Percentiles rank a stretch among this genome's conserved stretches.
These are phyloP conservation scores for Septoria petroselini DNA, from an alignment of 2,329 filamentous ascomycete species.

Conservation along the genomic window DNA sequence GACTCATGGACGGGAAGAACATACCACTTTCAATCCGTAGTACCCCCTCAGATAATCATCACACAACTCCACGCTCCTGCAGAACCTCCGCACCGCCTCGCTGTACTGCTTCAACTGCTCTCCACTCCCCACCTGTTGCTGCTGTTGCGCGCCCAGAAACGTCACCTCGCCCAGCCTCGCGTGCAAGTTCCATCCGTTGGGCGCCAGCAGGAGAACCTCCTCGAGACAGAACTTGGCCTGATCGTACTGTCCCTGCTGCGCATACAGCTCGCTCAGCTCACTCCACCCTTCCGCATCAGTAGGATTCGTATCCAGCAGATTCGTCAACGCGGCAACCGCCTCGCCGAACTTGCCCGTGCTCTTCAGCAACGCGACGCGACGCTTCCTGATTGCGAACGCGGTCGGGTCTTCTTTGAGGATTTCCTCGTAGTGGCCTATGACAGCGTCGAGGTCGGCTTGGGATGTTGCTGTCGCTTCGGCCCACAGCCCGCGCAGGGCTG, in stretches of 20 bases:
- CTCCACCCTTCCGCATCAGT: slow-evolving; percentile 93
- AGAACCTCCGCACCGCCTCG: slow-evolving; percentile 79
- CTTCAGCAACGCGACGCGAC: slow-evolving; percentile 74
- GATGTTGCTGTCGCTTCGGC: slow-evolving; percentile 76
- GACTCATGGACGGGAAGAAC: slow-evolving; percentile 49
- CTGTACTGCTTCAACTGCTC: slow-evolving; percentile 53
- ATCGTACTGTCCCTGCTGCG: slow-evolving; percentile 70
- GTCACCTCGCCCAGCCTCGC: slow-evolving; percentile 80
- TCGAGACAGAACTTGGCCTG: slow-evolving; percentile 88
- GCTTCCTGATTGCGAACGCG: slow-evolving; percentile 82
- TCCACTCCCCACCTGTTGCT: slow-evolving; percentile 38
- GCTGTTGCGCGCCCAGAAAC: slow-evolving; percentile 58
- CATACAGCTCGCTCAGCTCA: slow-evolving; percentile 84
- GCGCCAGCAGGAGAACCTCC: slow-evolving; percentile 79
- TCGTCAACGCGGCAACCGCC: slow-evolving; percentile 69
- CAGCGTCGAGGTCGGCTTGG: slow-evolving; percentile 60
- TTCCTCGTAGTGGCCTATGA: slow-evolving; percentile 74
- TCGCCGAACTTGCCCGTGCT: slow-evolving; percentile 68
- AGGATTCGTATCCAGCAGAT: slow-evolving; percentile 76
- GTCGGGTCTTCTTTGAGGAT: slow-evolving; percentile 70
- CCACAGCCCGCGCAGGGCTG: slow-evolving; percentile 77
- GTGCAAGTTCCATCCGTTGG: slow-evolving; percentile 97
- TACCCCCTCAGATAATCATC: slow-evolving; percentile 89
- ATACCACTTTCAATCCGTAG: slow-evolving; percentile 74
- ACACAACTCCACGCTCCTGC: slow-evolving; percentile 87